phyloP scores from a whole-genome alignment of 2,329 filamentous ascomycete genomes.

The Aspergillus ochraceus region DNA sequence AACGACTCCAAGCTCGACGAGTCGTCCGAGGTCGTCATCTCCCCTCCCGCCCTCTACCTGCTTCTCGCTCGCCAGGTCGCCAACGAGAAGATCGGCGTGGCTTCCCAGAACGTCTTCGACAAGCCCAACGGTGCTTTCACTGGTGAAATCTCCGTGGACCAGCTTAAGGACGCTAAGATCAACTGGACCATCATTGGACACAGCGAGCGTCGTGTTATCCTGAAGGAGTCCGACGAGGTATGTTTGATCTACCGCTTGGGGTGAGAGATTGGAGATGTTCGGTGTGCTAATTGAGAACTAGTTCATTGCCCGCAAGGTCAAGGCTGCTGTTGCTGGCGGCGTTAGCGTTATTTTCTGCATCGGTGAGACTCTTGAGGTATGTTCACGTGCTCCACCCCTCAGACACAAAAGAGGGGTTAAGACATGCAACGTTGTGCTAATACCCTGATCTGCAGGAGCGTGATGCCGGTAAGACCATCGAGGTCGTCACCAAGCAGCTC shows the following conservation, averaged over 20 bases:
- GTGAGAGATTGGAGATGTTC: no score
- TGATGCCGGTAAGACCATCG: constrained; percentile 80
- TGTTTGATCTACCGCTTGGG: constrained; percentile 19
- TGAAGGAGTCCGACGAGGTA: constrained; percentile 77
- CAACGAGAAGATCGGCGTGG: constrained; percentile 75
- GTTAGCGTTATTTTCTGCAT: constrained; percentile 94
- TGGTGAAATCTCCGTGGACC: constrained; percentile 88
- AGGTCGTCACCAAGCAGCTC: constrained; percentile 72
- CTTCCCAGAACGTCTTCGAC: constrained; percentile 96
- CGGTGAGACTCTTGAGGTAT: constrained; percentile 82
- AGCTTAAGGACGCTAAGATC: constrained; percentile 86
- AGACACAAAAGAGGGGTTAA: neutral
- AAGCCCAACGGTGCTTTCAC: constrained; percentile 97
- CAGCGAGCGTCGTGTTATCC: constrained; percentile 88
- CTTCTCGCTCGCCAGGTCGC: constrained; percentile 78
- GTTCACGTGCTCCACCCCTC: constrained; percentile 15
- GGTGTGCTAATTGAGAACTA: constrained; percentile 22
- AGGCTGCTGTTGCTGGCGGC: constrained; percentile 83
- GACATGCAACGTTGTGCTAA: neutral
- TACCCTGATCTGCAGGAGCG: constrained; percentile 58
- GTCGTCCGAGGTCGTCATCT: constrained; percentile 82
- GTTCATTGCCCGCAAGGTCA: constrained; percentile 90
- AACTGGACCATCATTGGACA: constrained; percentile 91
- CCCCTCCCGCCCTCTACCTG: constrained; percentile 89
- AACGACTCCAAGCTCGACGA: constrained; percentile 72